Conservation (phyloP, 495 filamentous ascomycete species). For the Talaromyces borbonicus region DNA sequence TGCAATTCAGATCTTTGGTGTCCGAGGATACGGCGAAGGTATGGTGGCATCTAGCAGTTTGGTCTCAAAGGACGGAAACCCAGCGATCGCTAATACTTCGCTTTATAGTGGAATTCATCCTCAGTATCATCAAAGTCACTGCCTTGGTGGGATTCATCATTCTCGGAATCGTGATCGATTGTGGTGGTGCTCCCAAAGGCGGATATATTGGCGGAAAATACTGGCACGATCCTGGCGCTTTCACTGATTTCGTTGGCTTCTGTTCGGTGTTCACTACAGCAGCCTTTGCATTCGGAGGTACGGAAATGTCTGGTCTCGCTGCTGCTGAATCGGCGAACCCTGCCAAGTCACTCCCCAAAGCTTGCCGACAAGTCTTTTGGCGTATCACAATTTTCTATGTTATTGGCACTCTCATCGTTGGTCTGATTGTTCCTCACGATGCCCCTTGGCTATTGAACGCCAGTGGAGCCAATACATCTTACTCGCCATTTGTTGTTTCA, state of each 20-base stretch:
- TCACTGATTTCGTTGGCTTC: slow-evolving; percentile 61
- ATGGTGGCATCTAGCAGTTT: slow-evolving; percentile 15
- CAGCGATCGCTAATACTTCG: neutral
- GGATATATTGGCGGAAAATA: slow-evolving; percentile 77
- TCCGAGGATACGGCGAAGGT: slow-evolving; percentile 65
- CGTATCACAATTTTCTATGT: slow-evolving; percentile 70
- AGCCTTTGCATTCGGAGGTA: slow-evolving; percentile 64
- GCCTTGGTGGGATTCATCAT: slow-evolving; percentile 64
- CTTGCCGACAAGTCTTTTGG: slow-evolving; percentile 69
- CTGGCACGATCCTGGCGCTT: slow-evolving; percentile 71
- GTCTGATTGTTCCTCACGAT: slow-evolving; percentile 55
- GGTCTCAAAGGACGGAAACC: neutral
- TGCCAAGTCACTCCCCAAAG: slow-evolving; percentile 51
- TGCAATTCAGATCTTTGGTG: slow-evolving; percentile 42
- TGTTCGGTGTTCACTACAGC: slow-evolving; percentile 66
- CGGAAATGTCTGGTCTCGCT: slow-evolving; percentile 63
- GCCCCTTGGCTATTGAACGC: slow-evolving; percentile 33
- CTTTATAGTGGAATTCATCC: slow-evolving; percentile 31
- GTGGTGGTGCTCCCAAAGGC: slow-evolving; percentile 62
- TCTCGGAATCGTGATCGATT: slow-evolving; percentile 58
- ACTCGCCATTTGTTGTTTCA: slow-evolving; percentile 67
- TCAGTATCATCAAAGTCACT: slow-evolving; percentile 38
- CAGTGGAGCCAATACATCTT: slow-evolving; percentile 41
- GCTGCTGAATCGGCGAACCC: slow-evolving; percentile 62
- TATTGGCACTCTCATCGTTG: slow-evolving; percentile 61